Evolutionary conservation across 345 rosid species (phyloP), one percentile per base, ranked within the genome.

Genomic region (Eucalyptus caleyi): DNA sequence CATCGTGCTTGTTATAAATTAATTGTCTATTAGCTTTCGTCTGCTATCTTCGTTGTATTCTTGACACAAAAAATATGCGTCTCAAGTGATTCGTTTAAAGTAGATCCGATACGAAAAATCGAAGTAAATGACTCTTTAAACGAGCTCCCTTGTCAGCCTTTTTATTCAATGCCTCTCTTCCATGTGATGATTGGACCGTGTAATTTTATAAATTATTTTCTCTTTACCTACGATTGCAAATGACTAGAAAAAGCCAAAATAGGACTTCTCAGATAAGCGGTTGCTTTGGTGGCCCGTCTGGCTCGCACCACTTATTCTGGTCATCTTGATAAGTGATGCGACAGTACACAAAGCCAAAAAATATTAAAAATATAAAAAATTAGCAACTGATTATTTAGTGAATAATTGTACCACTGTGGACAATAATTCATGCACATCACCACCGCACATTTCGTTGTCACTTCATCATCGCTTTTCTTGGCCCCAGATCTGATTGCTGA

Each of bases 41-140:
- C 40, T 16, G 1, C 2, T 16, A 32, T 16, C 6, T 19, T 9
- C 2, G 6, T 16, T 9, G 8, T 3, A 37, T 72, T 6, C 2
- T 4, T 9, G 7, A 37, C 16, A 30, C 6, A 2, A 6, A 19
- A 34, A 10, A 72, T 21, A 19, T 14, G 2, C 9, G 11, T 11
- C 6, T 11, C 6, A 3, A 67, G 40, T 6, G 16, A 34, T 12
- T 9, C 8, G 14, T 37, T 37, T 72, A 72, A 37, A 72, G 14
- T 37, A 7, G 45, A 10, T 9, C 0, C 3, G 44, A 37, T 3
- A 2, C 3, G 2, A 37, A 72, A 72, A 37, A 10, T 19, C 5
- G 2, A 4, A 2, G 2, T 19, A 37, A 72, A 34, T 19, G 15
- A 11, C 27, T 19, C 27, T 72, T 67, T 16, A 32, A 67, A 67